Percentiles rank a stretch among this genome's conserved stretches.
Evolutionary conservation across 495 filamentous ascomycete species (phyloP).

Genomic region (Penicillium angulare): DNA sequence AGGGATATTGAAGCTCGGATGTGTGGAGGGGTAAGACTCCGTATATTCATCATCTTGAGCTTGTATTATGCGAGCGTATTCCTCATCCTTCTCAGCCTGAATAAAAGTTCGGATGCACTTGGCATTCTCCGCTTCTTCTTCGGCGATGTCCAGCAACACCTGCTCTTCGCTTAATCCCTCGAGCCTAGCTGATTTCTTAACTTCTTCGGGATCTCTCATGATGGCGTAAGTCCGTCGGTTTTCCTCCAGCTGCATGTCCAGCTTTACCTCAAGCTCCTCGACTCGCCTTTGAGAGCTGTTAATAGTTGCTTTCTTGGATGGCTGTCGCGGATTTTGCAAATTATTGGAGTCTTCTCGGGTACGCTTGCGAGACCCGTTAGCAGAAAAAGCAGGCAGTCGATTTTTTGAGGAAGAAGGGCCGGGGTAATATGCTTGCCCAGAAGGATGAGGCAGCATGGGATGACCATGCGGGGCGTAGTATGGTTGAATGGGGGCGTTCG

Average conservation of each 20-base stretch:
- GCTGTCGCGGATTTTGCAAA: conserved; percentile 5
- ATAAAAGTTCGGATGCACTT: conserved; percentile 6
- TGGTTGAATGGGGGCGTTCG: no score
- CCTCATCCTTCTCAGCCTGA: conserved; percentile 39
- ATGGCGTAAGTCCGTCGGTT: background rate
- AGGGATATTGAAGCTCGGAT: conserved; percentile 8
- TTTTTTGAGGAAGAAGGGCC: no score
- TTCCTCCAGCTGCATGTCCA: conserved; percentile 4
- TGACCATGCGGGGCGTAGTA: no score
- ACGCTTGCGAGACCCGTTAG: conserved; percentile 18
- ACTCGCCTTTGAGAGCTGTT: conserved; percentile 5
- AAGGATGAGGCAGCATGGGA: no score
- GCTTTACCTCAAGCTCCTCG: conserved; percentile 4
- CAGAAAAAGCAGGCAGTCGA: no score
- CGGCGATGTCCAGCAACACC: conserved; percentile 26
- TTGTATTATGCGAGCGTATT: conserved; percentile 45
- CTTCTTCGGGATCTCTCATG: conserved; percentile 1
- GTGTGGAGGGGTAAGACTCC: background rate
- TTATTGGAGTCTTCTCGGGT: conserved; percentile 14
- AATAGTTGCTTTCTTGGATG: conserved; percentile 12
- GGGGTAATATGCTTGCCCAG: no score
- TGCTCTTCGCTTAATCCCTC: conserved; percentile 26
- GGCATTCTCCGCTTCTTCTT: conserved; percentile 33
- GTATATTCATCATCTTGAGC: conserved; percentile 8
- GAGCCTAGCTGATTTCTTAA: background rate